Evolutionary conservation across 1,284 basidiomycete species (phyloP), one percentile per base, ranked within the genome.

Genomic region (Farysia itapuensis): DNA sequence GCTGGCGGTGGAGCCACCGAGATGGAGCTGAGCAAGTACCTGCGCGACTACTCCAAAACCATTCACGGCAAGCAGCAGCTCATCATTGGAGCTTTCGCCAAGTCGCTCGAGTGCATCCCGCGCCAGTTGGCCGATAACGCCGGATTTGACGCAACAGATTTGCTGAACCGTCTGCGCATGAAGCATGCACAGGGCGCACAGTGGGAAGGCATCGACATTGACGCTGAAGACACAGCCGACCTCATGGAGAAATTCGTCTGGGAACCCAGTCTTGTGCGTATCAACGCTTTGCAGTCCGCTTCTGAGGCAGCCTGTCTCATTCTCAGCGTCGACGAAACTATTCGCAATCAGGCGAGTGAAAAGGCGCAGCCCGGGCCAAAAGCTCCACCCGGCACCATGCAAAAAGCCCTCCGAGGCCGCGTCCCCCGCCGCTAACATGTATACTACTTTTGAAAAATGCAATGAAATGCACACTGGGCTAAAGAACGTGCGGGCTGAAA

Each of bases 101-200:
- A 95, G 78, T 88, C 94, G 0, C 84, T 99, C 39, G 95, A 99
- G 78, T 86, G 94, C 67, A 97, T 99, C 72, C 95, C 95, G 20
- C 87, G 95, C 30, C 94, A 98, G 78, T 92, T 99, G 57, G 95
- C 90, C 74, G 94, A 98, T 79, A 98, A 99, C 73, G 95, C 95
- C 15, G 95, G 95, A 15, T 82, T 98, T 26, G 95, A 98, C 79
- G 94, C 94, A 1, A 98, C 94, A 11, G 95, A 98, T 74, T 84
- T 98, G 42, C 81, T 99, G 50, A 98, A 98, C 81, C 92, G 96
- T 78, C 83, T 99, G 44, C 86, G 95, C 49, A 97, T 96, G 91
- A 86, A 88, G 70, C 94, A 98, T 75, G 91, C 91, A 0, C 84
- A 85, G 51, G 90, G 89, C 33, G 80, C 82, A 41, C 84, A 82